Evolutionary conservation across 176 grass and related monocot genomes (phyloP).

Genomic region (Puya raimondii): DNA sequence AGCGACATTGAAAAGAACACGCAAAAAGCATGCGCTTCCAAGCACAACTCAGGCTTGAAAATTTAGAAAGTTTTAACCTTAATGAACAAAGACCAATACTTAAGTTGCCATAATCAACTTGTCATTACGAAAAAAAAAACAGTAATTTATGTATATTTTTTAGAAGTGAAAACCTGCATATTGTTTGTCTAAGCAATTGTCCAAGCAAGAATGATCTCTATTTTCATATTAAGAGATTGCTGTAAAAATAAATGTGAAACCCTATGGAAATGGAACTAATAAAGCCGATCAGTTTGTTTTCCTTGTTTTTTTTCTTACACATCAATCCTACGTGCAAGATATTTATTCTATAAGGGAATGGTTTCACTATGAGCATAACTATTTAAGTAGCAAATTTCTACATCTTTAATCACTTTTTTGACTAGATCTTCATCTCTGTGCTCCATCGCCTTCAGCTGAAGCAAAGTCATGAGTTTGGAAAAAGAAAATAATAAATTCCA

Average conservation of each 20-base stretch:
- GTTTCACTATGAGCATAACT: no score
- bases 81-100: background rate
- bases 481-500: no score
- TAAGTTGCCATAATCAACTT: background rate
- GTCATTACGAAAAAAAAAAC: background rate
- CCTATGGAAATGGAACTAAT: no score
- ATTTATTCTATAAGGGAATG: no score
- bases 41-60: background rate
- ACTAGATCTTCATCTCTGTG: no score
- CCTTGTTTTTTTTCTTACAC: no score
- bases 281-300: no score
- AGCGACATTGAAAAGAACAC: background rate
- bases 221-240: background rate
- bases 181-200: background rate
- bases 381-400: no score
- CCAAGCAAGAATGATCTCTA: background rate
- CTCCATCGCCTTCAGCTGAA: no score
- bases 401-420: no score
- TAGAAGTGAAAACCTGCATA: background rate
- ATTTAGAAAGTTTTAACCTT: background rate
- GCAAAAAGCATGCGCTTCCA: background rate
- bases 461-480: no score
- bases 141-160: background rate
- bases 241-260: background rate
- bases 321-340: no score